Conservation (phyloP, 495 filamentous ascomycete species). For the Hypoxylon cercidicola region DNA sequence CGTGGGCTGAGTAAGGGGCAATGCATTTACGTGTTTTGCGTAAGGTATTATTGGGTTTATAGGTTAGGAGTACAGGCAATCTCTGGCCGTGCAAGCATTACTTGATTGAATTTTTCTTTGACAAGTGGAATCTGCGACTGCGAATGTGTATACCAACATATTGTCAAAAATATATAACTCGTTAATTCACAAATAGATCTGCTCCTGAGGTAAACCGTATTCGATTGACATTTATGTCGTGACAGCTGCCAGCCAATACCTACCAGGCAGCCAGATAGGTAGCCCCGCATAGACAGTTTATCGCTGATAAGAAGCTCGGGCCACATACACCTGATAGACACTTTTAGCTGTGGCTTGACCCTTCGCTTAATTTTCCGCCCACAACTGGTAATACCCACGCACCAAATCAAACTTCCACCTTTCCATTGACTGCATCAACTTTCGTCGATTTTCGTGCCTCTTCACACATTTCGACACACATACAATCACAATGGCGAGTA, state of each 20-base stretch:
- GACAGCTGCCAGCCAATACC: too few species aligned
- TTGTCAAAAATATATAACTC: too few species aligned
- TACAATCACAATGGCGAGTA: conserved; percentile 63
- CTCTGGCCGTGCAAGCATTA: not conserved
- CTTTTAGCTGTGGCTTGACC: conserved; percentile 28
- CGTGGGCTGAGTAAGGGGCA: conserved; percentile 14
- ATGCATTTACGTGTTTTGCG: conserved; percentile 21
- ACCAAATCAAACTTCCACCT: conserved; percentile 38
- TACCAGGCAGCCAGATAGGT: too few species aligned
- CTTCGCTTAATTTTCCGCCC: conserved; percentile 50
- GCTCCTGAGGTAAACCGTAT: not conserved
- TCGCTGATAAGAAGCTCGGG: too few species aligned
- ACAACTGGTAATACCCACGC: conserved; percentile 44
- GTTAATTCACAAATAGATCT: too few species aligned
- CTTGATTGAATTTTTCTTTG: not conserved
- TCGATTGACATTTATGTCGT: too few species aligned
- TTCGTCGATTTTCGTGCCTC: conserved; percentile 34
- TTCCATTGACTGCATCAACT: conserved; percentile 39
- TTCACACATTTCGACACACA: conserved; percentile 44
- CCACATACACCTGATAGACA: not conserved
- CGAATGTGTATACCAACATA: too few species aligned
- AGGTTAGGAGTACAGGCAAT: conserved; percentile 27
- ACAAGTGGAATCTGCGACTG: too few species aligned
- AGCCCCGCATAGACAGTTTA: too few species aligned
- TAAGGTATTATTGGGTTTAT: conserved; percentile 10